Evolutionary conservation across 2,329 filamentous ascomycete genomes (phyloP), one percentile per base, ranked within the genome.

Genomic region (Fusarium pseudocircinatum): DNA sequence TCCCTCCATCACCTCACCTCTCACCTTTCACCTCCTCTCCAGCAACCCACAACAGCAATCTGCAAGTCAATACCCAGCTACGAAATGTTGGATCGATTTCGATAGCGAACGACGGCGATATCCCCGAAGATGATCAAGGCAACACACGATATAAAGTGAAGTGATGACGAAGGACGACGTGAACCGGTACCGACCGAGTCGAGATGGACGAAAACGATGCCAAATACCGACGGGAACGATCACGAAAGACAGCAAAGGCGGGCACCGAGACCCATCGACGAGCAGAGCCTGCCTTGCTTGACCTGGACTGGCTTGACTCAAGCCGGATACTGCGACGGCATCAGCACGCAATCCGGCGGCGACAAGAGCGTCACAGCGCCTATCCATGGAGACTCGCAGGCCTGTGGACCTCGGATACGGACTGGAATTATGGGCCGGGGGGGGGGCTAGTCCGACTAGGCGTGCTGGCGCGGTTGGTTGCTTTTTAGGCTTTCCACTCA

Each of bases 401-500:
- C 58, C 56, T 65, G 69, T 75, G 76, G 75, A 46, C 66, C 76
- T 70, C 67, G 54, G 57, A 72, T 72, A 67, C 74, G 63, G 69
- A 56, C 68, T 69, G 72, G 69, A 78, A 77, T 77, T 78, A 74
- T 78, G 77, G 75, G 59, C 69, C 67, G 65, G 76, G 68, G 59
- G 56, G 26, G 26, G 7, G 57, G 39, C 76, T 76, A 58, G 67
- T 64, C 62, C 60, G 57, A 69, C 52, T 44, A 57, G 47, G 53
- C 50, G 47, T 75, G 76, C 72, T 77, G 53, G 49, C 59, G 47
- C 73, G 77, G 76, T 78, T 78, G 74, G 69, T 72, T 75, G 50
- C 60, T 60, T 73, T 75, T 77, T 63, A 59, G 59, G 36, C 63
- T 74, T 76, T 72, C 56, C 44, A 61, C 59, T 63, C 58, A 57